Percentiles rank a stretch among this genome's conserved stretches.
phyloP scores from a whole-genome alignment of 2,329 filamentous ascomycete genomes.

The Emergomyces orientalis region DNA sequence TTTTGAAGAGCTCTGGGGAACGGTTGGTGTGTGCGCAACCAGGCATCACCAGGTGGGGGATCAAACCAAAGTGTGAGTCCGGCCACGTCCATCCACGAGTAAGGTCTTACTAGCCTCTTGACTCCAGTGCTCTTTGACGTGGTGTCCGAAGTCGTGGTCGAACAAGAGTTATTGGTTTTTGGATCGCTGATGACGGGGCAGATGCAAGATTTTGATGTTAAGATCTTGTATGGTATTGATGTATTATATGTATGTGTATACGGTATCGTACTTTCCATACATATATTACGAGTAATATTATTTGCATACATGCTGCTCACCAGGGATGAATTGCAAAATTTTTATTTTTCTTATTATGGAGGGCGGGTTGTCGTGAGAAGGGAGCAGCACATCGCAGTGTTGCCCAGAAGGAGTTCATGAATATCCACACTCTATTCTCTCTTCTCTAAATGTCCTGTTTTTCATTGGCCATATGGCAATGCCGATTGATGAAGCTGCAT shows the following conservation, averaged over 20 bases:
- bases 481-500: not conserved
- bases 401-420: not conserved
- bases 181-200: not conserved
- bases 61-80: not conserved
- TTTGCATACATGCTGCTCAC: not conserved
- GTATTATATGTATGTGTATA: not conserved
- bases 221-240: not conserved
- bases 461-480: not conserved
- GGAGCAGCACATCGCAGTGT: not conserved
- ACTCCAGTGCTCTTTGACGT: not conserved
- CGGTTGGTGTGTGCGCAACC: slow-evolving; percentile 2
- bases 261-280: not conserved
- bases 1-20: not conserved
- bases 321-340: not conserved
- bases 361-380: not conserved
- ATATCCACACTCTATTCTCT: not conserved
- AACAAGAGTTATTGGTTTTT: not conserved
- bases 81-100: not conserved
- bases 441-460: not conserved
- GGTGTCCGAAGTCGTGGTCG: not conserved
- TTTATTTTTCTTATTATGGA: not conserved
- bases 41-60: not conserved
- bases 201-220: not conserved
- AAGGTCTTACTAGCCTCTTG: not conserved
- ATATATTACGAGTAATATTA: not conserved